A percentile compares a stretch with the other conserved stretches of the same genome.
Evolutionary conservation across 192 early-diverging fungal genomes (phyloP).

Genomic region (Coemansia sp.): DNA sequence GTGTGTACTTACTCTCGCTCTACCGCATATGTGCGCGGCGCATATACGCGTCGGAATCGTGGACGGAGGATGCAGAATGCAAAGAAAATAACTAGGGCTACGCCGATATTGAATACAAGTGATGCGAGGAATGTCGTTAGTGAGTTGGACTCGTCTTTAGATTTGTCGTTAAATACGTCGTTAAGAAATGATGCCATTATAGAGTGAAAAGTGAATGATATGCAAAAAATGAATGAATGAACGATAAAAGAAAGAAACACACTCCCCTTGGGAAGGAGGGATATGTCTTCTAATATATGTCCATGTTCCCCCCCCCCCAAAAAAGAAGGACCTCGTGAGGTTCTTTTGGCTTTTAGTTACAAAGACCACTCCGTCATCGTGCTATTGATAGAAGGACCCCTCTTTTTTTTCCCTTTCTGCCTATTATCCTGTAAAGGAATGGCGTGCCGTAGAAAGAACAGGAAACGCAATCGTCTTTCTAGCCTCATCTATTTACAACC

Average conservation of each 20-base stretch:
- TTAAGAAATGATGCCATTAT: neutral
- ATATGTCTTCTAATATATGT: neutral
- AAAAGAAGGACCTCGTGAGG: neutral
- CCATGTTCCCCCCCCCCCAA: neutral
- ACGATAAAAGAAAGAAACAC: neutral
- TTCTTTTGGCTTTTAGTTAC: neutral
- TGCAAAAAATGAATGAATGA: slow-evolving; percentile 1
- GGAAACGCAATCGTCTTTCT: neutral
- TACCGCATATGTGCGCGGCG: slow-evolving; percentile 67
- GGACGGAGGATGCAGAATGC: slow-evolving; percentile 67
- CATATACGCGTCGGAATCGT: slow-evolving; percentile 65
- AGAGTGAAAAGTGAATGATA: neutral
- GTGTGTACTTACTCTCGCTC: slow-evolving; percentile 33
- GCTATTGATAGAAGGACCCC: neutral
- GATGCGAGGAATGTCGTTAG: slow-evolving; percentile 69
- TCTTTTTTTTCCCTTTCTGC: slow-evolving; percentile 1
- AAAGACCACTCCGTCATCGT: slow-evolving; percentile 1
- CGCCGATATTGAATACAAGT: slow-evolving; percentile 62
- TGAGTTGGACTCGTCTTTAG: slow-evolving; percentile 30
- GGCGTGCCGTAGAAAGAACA: neutral
- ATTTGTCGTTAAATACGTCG: neutral
- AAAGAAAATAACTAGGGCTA: slow-evolving; percentile 56
- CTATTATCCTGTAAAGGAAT: neutral
- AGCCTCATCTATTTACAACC: neutral
- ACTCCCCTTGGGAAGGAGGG: neutral